A percentile compares a stretch with the other conserved stretches of the same genome.
These are phyloP conservation scores for Cryptococcus sp. DNA, from an alignment of 1,284 basidiomycete genomes.

Conservation along the genomic window DNA sequence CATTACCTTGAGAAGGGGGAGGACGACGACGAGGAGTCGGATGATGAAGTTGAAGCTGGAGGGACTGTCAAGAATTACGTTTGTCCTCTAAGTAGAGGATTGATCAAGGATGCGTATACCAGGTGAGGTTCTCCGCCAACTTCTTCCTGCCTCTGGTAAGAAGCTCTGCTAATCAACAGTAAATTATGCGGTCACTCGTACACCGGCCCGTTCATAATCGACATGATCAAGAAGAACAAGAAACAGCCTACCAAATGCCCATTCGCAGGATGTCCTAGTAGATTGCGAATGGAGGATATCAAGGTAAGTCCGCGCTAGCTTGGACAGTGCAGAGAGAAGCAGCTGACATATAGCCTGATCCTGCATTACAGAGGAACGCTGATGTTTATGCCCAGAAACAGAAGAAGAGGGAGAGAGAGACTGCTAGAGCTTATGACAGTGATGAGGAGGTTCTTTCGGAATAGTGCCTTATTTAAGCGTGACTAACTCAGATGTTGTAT, in stretches of 20 bases:
- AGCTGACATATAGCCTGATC: neutral
- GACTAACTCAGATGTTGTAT: too few species aligned
- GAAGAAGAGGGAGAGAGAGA: neutral
- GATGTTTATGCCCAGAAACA: neutral
- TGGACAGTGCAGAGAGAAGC: neutral
- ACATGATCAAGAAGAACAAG: constrained; percentile 10
- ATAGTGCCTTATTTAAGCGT: too few species aligned
- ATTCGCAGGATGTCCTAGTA: constrained; percentile 10
- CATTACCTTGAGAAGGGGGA: constrained; percentile 64
- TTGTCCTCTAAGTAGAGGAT: constrained; percentile 67
- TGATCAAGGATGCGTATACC: constrained; percentile 64
- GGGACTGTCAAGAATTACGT: constrained; percentile 73
- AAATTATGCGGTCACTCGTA: constrained; percentile 21
- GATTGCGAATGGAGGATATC: constrained; percentile 7
- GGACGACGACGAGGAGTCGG: constrained; percentile 63
- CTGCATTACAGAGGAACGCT: neutral
- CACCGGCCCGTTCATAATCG: constrained; percentile 15
- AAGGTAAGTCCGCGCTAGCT: constrained; percentile 9
- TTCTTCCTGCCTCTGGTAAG: neutral
- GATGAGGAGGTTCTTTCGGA: neutral
- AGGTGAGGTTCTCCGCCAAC: constrained; percentile 15
- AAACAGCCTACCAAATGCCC: constrained; percentile 10
- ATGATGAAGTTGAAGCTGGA: constrained; percentile 75
- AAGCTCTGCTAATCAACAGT: constrained; percentile 5
- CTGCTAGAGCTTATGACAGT: neutral